Percentiles rank a stretch among this genome's conserved stretches.
phyloP scores from a whole-genome alignment of 352 stramenopile genomes.

The Phytophthora chlamydospora region DNA sequence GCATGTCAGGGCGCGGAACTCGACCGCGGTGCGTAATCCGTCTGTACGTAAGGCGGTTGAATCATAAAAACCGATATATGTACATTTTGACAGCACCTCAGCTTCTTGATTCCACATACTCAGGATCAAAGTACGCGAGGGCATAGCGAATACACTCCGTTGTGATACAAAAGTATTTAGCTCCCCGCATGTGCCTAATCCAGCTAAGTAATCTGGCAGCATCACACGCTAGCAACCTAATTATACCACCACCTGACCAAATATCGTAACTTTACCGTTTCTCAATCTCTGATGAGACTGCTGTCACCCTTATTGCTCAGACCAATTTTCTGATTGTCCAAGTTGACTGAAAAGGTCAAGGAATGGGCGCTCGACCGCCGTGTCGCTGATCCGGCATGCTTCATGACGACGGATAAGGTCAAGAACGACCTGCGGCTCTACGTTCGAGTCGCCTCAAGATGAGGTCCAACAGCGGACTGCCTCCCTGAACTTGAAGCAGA shows the following conservation, averaged over 20 bases:
- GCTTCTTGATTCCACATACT: slow-evolving; percentile 5
- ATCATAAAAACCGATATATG: slow-evolving; percentile 6
- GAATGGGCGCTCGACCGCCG: too few species aligned
- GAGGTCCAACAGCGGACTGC: too few species aligned
- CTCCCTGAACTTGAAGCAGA: too few species aligned
- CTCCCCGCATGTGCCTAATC: slow-evolving; percentile 1
- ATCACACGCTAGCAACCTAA: background rate
- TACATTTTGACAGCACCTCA: slow-evolving; percentile 12
- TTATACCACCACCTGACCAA: background rate
- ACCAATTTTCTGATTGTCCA: too few species aligned
- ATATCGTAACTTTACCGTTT: background rate
- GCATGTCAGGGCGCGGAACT: background rate
- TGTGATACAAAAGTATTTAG: slow-evolving; percentile 12
- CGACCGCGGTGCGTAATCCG: slow-evolving; percentile 7
- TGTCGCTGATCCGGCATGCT: too few species aligned
- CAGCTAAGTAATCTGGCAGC: background rate
- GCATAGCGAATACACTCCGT: slow-evolving; percentile 12
- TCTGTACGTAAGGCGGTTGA: slow-evolving; percentile 8
- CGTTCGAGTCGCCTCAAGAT: too few species aligned
- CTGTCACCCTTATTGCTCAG: background rate
- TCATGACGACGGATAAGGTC: too few species aligned
- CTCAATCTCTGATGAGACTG: background rate
- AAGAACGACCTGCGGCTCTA: too few species aligned
- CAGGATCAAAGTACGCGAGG: slow-evolving; percentile 11
- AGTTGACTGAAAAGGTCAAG: too few species aligned